Conservation (phyloP, 768 basidiomycete species). For the Hydnomerulius pinastri region DNA sequence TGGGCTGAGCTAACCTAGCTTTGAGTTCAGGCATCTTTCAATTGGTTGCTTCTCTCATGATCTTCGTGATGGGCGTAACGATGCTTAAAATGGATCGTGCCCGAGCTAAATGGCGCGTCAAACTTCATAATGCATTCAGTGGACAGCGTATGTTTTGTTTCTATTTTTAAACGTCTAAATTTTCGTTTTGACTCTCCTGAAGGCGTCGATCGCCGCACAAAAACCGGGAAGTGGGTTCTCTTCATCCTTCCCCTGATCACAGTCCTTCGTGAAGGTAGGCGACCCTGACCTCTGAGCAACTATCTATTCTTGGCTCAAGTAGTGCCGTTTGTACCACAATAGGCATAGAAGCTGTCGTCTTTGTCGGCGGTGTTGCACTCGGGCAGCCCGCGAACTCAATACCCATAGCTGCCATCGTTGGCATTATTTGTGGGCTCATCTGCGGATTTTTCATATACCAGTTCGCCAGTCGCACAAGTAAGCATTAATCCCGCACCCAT, state of each 20-base stretch:
- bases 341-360: constrained; percentile 89
- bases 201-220: constrained; percentile 51
- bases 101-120: constrained; percentile 92
- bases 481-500: constrained; percentile 21
- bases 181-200: background rate
- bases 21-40: constrained; percentile 58
- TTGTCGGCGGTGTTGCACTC: constrained; percentile 92
- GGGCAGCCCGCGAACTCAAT: constrained; percentile 81
- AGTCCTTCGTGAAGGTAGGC: constrained; percentile 83
- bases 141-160: constrained; percentile 45
- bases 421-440: constrained; percentile 73
- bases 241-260: constrained; percentile 91
- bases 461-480: constrained; percentile 74
- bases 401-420: constrained; percentile 87
- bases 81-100: constrained; percentile 97
- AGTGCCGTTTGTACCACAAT: background rate
- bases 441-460: constrained; percentile 79
- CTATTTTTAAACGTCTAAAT: background rate
- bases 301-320: background rate
- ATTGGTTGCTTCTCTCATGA: constrained; percentile 74
- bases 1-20: background rate
- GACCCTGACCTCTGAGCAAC: background rate
- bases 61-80: constrained; percentile 90
- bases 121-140: constrained; percentile 79
- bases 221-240: constrained; percentile 78